Evolutionary conservation across 768 basidiomycete genomes (phyloP), one percentile per base, ranked within the genome.

Genomic region (Trametes coccinea): DNA sequence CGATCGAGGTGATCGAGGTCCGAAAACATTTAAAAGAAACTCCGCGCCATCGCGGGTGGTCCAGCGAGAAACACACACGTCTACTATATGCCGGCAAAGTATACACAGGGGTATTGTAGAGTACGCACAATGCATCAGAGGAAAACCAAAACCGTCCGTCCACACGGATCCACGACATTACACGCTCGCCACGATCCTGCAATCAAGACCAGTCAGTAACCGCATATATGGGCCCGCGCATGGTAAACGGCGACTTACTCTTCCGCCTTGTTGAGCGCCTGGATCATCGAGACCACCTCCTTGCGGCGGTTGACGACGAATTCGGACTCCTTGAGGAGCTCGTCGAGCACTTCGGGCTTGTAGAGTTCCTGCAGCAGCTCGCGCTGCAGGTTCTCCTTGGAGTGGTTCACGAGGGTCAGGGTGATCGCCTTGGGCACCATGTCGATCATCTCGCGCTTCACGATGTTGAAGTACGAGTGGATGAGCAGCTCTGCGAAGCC

Each of bases 381-480:
- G 62, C 88, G 84, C 78, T 99, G 97, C 61, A 99, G 79, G 73
- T 92, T 87, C 77, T 98, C 97, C 76, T 97, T 98, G 61, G 95
- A 88, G 75, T 88, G 87, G 72, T 87, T 90, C 52, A 99, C 96
- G 39, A 98, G 85, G 14, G 93, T 98, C 65, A 92, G 78, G 9
- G 90, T 86, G 72, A 97, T 93, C 16, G 93, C 93, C 75, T 99
- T 99, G 7, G 96, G 96, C 29, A 98, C 92, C 94, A 97, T 97
- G 76, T 98, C 96, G 70, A 98, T 98, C 92, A 98, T 94, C 77
- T 98, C 96, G 60, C 95, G 89, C 79, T 99, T 98, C 57, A 98
- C 93, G 66, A 98, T 95, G 78, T 97, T 95, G 82, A 91, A 98
- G 76, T 98, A 98, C 4, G 94, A 97, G 73, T 91, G 84, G 69